These are phyloP conservation scores for Cystobasidiaceae sp. DNA, from an alignment of 1,284 basidiomycete species.

Conservation along the genomic window DNA sequence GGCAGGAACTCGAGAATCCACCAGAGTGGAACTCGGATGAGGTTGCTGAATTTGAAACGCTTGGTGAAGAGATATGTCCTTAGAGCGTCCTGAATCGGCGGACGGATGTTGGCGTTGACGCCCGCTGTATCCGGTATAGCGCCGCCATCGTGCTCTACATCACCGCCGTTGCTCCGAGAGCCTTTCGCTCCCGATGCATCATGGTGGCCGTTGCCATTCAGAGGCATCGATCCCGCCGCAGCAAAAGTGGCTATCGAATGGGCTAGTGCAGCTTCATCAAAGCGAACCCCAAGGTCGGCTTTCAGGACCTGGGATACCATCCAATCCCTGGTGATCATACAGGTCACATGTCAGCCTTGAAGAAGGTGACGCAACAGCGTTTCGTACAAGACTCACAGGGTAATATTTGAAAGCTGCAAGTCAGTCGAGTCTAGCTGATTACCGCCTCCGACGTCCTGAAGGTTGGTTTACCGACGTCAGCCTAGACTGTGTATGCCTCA, in stretches of 20 bases:
- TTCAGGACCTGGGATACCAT: slow-evolving; percentile 3
- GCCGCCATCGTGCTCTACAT: neutral
- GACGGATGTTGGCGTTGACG: neutral
- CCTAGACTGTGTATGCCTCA: neutral
- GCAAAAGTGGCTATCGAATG: neutral
- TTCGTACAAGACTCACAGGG: neutral
- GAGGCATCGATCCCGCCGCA: neutral
- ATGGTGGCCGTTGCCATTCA: neutral
- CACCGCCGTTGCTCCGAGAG: neutral
- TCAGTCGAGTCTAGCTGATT: neutral
- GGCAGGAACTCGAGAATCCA: slow-evolving; percentile 18
- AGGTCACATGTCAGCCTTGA: neutral
- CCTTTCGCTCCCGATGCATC: neutral
- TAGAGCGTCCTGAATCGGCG: neutral
- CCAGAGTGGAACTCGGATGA: neutral
- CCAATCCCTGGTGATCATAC: slow-evolving; percentile 3
- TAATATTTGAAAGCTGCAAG: slow-evolving; percentile 6
- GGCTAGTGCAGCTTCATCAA: neutral
- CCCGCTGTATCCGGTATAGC: neutral
- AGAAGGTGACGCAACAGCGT: neutral
- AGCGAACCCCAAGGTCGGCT: neutral
- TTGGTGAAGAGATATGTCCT: neutral
- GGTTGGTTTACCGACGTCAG: neutral
- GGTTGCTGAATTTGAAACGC: neutral
- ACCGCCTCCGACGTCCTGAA: slow-evolving; percentile 14